Evolutionary conservation across 129 eudicot species (phyloP).

Genomic region (Tagetes erecta): DNA sequence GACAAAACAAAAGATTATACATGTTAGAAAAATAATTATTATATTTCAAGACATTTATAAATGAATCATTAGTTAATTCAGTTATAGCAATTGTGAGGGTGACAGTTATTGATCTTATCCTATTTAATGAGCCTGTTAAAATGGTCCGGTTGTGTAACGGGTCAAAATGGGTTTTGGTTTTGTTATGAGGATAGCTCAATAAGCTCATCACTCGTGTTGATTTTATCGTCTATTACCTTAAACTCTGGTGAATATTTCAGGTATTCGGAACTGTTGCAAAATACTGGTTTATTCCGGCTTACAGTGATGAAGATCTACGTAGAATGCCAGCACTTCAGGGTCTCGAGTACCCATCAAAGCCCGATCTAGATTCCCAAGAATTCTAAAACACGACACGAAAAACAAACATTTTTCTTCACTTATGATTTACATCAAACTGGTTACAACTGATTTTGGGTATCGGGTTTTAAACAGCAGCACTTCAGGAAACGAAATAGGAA

Average conservation of each 20-base stretch:
- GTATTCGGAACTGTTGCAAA: constrained; percentile 72
- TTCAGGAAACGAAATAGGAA: not conserved
- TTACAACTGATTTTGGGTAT: constrained; percentile 23
- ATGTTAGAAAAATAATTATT: no score
- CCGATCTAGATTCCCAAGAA: constrained; percentile 71
- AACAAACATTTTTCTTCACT: constrained; percentile 24
- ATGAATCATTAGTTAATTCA: not conserved
- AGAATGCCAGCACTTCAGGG: constrained; percentile 91
- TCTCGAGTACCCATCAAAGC: constrained; percentile 90
- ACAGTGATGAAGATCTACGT: constrained; percentile 81
- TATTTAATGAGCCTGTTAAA: not conserved
- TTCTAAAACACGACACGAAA: constrained; percentile 33
- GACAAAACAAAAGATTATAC: no score
- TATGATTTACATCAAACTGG: constrained; percentile 8
- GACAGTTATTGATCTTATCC: not conserved
- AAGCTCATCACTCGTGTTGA: not conserved
- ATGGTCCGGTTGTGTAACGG: not conserved
- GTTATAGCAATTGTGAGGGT: not conserved
- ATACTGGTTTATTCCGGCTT: constrained; percentile 83
- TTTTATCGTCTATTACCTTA: constrained; percentile 1
- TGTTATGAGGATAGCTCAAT: no score
- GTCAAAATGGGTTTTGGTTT: not conserved
- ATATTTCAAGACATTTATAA: no score
- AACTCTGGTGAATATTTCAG: constrained; percentile 36
- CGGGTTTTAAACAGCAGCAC: not conserved